Evolutionary conservation across 441 rosid genomes (phyloP).

Genomic region (Bocquillonia castaneifolia): DNA sequence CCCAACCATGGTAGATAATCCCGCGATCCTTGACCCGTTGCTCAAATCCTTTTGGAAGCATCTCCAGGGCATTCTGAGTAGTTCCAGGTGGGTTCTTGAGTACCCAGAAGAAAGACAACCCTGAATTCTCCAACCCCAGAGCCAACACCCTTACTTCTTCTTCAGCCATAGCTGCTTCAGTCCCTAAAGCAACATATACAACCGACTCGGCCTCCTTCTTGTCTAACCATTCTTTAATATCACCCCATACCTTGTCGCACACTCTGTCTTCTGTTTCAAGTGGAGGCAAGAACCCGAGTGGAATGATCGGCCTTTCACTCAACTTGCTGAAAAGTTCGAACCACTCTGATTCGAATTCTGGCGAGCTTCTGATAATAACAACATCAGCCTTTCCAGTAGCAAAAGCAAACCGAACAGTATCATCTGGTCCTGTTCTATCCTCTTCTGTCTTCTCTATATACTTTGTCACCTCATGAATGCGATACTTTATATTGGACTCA

Average conservation of each 20-base stretch:
- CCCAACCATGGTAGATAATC: conserved; percentile 37
- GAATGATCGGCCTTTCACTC: conserved; percentile 40
- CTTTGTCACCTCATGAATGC: conserved; percentile 42
- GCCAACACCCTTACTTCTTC: conserved; percentile 47
- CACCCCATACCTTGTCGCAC: conserved; percentile 24
- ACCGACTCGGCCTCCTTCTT: conserved; percentile 40
- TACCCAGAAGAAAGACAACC: conserved; percentile 54
- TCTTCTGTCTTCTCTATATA: conserved; percentile 42
- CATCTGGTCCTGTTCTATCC: conserved; percentile 41
- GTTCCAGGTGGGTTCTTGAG: conserved; percentile 36
- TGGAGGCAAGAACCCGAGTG: conserved; percentile 60
- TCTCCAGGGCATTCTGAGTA: conserved; percentile 16
- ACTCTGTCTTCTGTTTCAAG: conserved; percentile 20
- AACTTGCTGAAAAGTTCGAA: conserved; percentile 35
- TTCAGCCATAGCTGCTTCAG: conserved; percentile 39
- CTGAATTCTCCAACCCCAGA: conserved; percentile 53
- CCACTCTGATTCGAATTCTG: conserved; percentile 61
- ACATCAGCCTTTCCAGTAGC: conserved; percentile 38
- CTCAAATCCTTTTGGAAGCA: conserved; percentile 23
- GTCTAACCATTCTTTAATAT: conserved; percentile 43
- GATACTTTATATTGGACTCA: conserved; percentile 39
- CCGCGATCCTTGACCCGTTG: conserved; percentile 25
- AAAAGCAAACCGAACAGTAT: conserved; percentile 41
- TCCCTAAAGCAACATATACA: conserved; percentile 56
- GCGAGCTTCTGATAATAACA: conserved; percentile 44